These are phyloP conservation scores for Aspergillus novofumigatus DNA, from an alignment of 2,329 filamentous ascomycete species.

Conservation along the genomic window DNA sequence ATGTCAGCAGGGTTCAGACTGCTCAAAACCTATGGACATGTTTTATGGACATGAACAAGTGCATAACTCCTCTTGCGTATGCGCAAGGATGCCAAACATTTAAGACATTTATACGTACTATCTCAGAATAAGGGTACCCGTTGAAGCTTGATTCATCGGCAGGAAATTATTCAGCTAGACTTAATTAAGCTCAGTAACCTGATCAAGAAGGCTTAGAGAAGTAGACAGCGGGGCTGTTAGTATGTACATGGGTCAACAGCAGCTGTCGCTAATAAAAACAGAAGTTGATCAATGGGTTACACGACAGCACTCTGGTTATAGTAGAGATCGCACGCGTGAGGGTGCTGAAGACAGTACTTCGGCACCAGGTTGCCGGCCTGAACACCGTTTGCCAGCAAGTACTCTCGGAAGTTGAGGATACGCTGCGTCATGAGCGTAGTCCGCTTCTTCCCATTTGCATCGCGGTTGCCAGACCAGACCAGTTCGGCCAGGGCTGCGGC, in stretches of 20 bases:
- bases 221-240: not conserved
- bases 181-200: not conserved
- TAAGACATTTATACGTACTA: not conserved
- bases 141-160: not conserved
- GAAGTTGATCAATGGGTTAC: slow-evolving; percentile 1
- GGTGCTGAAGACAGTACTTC: slow-evolving; percentile 56
- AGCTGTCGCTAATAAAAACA: not conserved
- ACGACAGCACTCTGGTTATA: slow-evolving; percentile 45
- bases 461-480: slow-evolving; percentile 53
- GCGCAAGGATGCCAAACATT: not conserved
- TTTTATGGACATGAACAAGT: too few relatives aligned
- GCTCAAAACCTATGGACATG: not conserved
- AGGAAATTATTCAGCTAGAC: not conserved
- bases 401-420: slow-evolving; percentile 58
- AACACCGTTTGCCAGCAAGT: slow-evolving; percentile 53
- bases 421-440: slow-evolving; percentile 53
- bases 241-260: not conserved
- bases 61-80: not conserved
- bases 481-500: slow-evolving; percentile 55
- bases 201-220: not conserved
- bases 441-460: slow-evolving; percentile 47
- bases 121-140: not conserved
- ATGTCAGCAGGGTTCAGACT: too few relatives aligned
- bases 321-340: slow-evolving; percentile 55
- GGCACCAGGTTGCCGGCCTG: slow-evolving; percentile 50